Evolutionary conservation across 2,329 filamentous ascomycete genomes (phyloP).

Genomic region (Ambrosiella beaveri): DNA sequence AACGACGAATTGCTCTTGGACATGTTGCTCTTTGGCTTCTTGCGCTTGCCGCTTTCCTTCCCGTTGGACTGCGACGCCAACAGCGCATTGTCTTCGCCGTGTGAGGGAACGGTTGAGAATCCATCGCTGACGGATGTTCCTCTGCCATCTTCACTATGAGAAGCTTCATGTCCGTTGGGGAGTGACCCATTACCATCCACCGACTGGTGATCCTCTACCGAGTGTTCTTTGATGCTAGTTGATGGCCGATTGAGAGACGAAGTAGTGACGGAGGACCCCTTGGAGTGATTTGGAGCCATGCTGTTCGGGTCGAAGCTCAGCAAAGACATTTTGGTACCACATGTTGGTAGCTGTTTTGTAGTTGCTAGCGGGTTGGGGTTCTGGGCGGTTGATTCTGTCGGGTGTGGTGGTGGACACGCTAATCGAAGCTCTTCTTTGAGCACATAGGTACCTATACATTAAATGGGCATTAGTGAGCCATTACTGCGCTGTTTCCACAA

Average conservation of each 20-base stretch:
- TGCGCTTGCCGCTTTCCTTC: slow-evolving; percentile 60
- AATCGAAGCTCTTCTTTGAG: slow-evolving; percentile 83
- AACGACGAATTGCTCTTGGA: slow-evolving; percentile 98
- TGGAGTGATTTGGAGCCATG: slow-evolving; percentile 36
- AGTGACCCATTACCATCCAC: background rate
- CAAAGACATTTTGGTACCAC: slow-evolving; percentile 70
- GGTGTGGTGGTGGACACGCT: slow-evolving; percentile 86
- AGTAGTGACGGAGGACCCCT: slow-evolving; percentile 33
- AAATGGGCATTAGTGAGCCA: background rate
- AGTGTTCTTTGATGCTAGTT: slow-evolving; percentile 42
- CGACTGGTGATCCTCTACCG: slow-evolving; percentile 20
- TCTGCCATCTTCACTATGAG: slow-evolving; percentile 39
- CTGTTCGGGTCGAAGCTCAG: slow-evolving; percentile 50
- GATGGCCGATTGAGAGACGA: slow-evolving; percentile 27
- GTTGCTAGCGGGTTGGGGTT: slow-evolving; percentile 88
- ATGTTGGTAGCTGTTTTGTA: slow-evolving; percentile 62
- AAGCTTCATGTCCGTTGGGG: slow-evolving; percentile 22
- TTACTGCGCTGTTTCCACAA: background rate
- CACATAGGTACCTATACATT: slow-evolving; percentile 59
- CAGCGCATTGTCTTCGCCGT: slow-evolving; percentile 72
- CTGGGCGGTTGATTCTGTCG: slow-evolving; percentile 71
- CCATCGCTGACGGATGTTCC: slow-evolving; percentile 36
- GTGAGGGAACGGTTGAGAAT: slow-evolving; percentile 41
- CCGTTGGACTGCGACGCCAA: slow-evolving; percentile 39
- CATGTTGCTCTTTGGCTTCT: slow-evolving; percentile 96